Evolutionary conservation across 2,329 filamentous ascomycete species (phyloP).

Genomic region (Trichoderma brevicompactum): DNA sequence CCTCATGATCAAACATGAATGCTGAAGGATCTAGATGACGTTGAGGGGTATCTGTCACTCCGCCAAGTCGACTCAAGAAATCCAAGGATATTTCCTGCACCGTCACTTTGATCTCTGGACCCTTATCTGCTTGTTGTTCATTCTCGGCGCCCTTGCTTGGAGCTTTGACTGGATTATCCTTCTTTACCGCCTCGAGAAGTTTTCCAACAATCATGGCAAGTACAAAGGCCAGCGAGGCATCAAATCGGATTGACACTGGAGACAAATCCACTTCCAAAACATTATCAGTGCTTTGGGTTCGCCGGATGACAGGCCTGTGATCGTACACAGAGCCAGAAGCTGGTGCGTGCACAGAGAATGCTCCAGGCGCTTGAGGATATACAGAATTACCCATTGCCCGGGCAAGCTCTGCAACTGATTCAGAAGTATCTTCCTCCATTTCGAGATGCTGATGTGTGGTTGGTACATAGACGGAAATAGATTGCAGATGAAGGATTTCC

Average conservation of each 20-base stretch:
- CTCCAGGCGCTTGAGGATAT: slow-evolving; percentile 61
- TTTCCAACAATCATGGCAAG: slow-evolving; percentile 56
- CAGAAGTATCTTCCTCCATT: slow-evolving; percentile 39
- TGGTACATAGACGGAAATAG: slow-evolving; percentile 60
- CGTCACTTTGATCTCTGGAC: slow-evolving; percentile 50
- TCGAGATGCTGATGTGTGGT: slow-evolving; percentile 53
- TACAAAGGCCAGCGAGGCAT: slow-evolving; percentile 60
- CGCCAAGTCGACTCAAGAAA: slow-evolving; percentile 59
- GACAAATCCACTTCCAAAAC: slow-evolving; percentile 56
- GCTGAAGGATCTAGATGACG: slow-evolving; percentile 49
- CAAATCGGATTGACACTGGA: slow-evolving; percentile 58
- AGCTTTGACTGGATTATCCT: slow-evolving; percentile 30
- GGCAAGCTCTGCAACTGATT: slow-evolving; percentile 38
- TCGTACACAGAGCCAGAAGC: slow-evolving; percentile 20
- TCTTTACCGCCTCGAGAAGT: slow-evolving; percentile 52
- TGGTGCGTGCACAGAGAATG: slow-evolving; percentile 58
- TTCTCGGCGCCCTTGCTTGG: slow-evolving; percentile 28
- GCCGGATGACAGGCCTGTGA: neutral
- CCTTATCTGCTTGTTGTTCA: slow-evolving; percentile 29
- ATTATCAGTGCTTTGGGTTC: slow-evolving; percentile 32
- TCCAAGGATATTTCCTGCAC: slow-evolving; percentile 57
- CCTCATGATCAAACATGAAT: slow-evolving; percentile 51
- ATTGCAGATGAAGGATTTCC: slow-evolving; percentile 55
- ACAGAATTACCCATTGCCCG: slow-evolving; percentile 45
- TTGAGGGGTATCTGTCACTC: slow-evolving; percentile 56